Percentiles rank a stretch among this genome's conserved stretches.
phyloP scores from a whole-genome alignment of 1,284 basidiomycete genomes.

The Cryptococcus depauperatus region DNA sequence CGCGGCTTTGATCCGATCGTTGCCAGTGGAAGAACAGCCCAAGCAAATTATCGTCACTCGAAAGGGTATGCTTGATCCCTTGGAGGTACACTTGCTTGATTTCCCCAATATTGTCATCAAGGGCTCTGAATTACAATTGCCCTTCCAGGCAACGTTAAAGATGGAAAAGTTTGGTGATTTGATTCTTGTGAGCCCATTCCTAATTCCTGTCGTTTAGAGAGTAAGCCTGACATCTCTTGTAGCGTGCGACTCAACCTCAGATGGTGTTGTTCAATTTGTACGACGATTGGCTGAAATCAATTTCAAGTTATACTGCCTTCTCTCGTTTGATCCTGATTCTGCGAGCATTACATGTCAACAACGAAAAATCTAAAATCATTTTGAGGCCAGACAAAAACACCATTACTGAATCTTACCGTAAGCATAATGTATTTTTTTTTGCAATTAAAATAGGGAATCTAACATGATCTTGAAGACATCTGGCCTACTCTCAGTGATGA shows the following conservation, averaged over 20 bases:
- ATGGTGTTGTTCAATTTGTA: slow-evolving; percentile 99
- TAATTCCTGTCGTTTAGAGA: slow-evolving; percentile 1
- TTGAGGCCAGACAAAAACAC: slow-evolving; percentile 88
- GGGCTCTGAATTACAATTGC: slow-evolving; percentile 93
- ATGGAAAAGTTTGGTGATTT: slow-evolving; percentile 99
- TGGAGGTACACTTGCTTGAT: slow-evolving; percentile 96
- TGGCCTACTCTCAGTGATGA: slow-evolving; percentile 94
- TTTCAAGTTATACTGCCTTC: slow-evolving; percentile 98
- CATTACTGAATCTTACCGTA: slow-evolving; percentile 85
- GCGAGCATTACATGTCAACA: slow-evolving; percentile 96
- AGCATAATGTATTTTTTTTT: neutral
- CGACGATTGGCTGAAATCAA: slow-evolving; percentile 98
- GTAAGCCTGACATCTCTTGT: slow-evolving; percentile 9
- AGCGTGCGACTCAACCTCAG: slow-evolving; percentile 94
- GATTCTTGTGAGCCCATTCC: slow-evolving; percentile 52
- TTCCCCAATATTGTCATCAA: slow-evolving; percentile 99
- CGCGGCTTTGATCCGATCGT: slow-evolving; percentile 88
- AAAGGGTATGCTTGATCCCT: slow-evolving; percentile 98
- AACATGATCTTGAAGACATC: slow-evolving; percentile 52
- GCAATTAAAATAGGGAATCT: neutral
- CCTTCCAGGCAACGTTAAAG: slow-evolving; percentile 99
- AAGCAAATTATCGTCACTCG: slow-evolving; percentile 99
- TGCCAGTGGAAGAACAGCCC: slow-evolving; percentile 98
- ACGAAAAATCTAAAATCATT: slow-evolving; percentile 97
- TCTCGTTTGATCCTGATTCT: slow-evolving; percentile 92